These are phyloP conservation scores for Linum usitatissimum DNA, from an alignment of 345 rosid genomes.

Conservation along the genomic window DNA sequence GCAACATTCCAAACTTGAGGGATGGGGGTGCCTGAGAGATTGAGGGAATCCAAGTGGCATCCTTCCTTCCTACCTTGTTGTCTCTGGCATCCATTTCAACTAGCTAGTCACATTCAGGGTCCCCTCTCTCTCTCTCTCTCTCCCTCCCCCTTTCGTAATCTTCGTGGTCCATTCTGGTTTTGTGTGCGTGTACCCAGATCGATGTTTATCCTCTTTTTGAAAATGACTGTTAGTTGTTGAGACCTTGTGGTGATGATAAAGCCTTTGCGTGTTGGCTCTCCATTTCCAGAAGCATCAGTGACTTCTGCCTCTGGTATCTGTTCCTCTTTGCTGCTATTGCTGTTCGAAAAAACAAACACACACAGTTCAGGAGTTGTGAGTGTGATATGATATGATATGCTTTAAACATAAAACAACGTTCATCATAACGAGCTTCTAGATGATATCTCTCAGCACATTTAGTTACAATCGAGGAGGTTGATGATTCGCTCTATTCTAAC, in stretches of 20 bases:
- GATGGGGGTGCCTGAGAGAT: too few relatives aligned
- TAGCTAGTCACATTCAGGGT: constrained; percentile 12
- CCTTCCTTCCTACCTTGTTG: too few relatives aligned
- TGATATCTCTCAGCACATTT: too few relatives aligned
- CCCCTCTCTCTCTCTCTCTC: constrained; percentile 18
- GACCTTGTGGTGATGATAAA: constrained; percentile 64
- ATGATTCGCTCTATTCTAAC: too few relatives aligned
- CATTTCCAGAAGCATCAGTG: constrained; percentile 86
- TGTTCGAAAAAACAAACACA: constrained; percentile 15
- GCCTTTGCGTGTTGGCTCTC: constrained; percentile 94
- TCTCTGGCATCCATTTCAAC: too few relatives aligned
- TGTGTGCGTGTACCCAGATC: constrained; percentile 11
- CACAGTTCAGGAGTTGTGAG: not conserved
- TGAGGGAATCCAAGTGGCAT: too few relatives aligned
- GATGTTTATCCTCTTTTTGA: constrained; percentile 2
- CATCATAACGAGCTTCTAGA: too few relatives aligned
- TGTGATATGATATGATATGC: not conserved
- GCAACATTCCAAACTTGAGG: too few relatives aligned
- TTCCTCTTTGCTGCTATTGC: constrained; percentile 89
- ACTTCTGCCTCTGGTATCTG: constrained; percentile 83
- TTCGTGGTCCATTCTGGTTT: too few relatives aligned
- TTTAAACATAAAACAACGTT: too few relatives aligned
- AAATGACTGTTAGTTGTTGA: constrained; percentile 26
- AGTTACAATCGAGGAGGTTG: too few relatives aligned
- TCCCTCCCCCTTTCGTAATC: constrained; percentile 3